These are phyloP conservation scores for Hordeum marinum DNA, from an alignment of 176 grass and related monocot species.

Conservation along the genomic window DNA sequence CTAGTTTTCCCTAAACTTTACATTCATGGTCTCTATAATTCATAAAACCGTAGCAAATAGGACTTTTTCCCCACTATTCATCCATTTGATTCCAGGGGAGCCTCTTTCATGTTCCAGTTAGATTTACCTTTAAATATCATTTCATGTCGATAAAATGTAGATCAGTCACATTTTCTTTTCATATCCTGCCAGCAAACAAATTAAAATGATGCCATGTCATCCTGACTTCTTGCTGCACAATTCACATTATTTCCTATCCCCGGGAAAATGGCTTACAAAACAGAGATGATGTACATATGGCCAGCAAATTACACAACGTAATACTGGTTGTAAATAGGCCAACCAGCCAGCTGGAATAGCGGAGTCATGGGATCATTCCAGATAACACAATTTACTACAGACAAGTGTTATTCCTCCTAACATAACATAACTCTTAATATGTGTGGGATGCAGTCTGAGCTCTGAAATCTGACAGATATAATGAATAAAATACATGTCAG, in stretches of 20 bases:
- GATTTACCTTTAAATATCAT: background rate
- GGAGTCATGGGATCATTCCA: background rate
- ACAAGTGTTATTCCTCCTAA: background rate
- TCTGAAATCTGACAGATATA: conserved; percentile 14
- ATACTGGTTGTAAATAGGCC: background rate
- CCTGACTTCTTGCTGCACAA: too few relatives aligned
- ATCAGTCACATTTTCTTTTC: background rate
- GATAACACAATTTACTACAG: background rate
- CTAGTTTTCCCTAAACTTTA: too few relatives aligned
- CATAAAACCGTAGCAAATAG: too few relatives aligned
- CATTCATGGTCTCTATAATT: too few relatives aligned
- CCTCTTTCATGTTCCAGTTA: too few relatives aligned
- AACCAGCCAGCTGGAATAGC: background rate
- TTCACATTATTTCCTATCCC: background rate
- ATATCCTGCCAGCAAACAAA: background rate
- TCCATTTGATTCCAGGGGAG: too few relatives aligned
- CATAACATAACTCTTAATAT: background rate
- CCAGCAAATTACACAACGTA: background rate
- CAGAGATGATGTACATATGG: too few relatives aligned
- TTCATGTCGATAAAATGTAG: background rate
- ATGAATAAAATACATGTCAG: conserved; percentile 18
- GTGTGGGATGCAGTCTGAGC: conserved; percentile 10
- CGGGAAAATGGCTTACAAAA: too few relatives aligned
- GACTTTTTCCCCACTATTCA: too few relatives aligned
- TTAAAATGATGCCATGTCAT: too few relatives aligned